Percentiles rank a stretch among this genome's conserved stretches.
phyloP scores from a whole-genome alignment of 495 filamentous ascomycete species.

The Penicillium argentinense region DNA sequence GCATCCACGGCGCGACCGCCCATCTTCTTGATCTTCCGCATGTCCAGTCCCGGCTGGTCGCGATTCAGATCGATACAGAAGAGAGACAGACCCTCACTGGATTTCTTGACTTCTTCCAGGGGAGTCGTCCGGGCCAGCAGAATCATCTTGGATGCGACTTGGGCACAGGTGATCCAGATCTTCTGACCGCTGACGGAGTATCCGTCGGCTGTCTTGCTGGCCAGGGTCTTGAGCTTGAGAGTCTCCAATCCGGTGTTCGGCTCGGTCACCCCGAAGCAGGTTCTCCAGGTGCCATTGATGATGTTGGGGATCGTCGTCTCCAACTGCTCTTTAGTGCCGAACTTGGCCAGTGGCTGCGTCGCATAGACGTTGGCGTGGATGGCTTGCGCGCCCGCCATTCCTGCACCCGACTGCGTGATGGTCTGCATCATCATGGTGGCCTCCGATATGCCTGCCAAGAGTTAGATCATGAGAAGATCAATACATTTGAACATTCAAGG shows the following conservation, averaged over 20 bases:
- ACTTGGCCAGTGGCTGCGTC: conserved; percentile 72
- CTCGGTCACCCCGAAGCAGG: conserved; percentile 69
- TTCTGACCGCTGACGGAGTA: conserved; percentile 73
- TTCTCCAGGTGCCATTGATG: conserved; percentile 65
- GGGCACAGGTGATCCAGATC: conserved; percentile 81
- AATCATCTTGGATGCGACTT: conserved; percentile 76
- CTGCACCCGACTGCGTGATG: conserved; percentile 73
- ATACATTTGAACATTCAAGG: not conserved
- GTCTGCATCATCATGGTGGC: conserved; percentile 86
- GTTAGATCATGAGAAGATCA: not conserved
- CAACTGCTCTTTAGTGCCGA: conserved; percentile 61
- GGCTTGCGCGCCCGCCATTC: conserved; percentile 74
- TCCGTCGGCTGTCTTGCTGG: conserved; percentile 44
- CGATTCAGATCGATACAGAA: conserved; percentile 76
- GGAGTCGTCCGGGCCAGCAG: conserved; percentile 73
- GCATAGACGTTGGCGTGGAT: conserved; percentile 80
- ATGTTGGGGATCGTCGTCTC: conserved; percentile 64
- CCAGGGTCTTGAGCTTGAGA: conserved; percentile 62
- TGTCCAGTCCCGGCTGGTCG: conserved; percentile 52
- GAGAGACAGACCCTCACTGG: conserved; percentile 68
- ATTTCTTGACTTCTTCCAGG: conserved; percentile 61
- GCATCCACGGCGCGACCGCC: conserved; percentile 76
- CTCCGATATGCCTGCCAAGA: conserved; percentile 59
- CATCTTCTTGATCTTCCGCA: conserved; percentile 79
- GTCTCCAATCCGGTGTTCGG: conserved; percentile 75